A percentile compares a stretch with the other conserved stretches of the same genome.
Evolutionary conservation across 495 filamentous ascomycete species (phyloP).

Genomic region (Penicillium desertorum): DNA sequence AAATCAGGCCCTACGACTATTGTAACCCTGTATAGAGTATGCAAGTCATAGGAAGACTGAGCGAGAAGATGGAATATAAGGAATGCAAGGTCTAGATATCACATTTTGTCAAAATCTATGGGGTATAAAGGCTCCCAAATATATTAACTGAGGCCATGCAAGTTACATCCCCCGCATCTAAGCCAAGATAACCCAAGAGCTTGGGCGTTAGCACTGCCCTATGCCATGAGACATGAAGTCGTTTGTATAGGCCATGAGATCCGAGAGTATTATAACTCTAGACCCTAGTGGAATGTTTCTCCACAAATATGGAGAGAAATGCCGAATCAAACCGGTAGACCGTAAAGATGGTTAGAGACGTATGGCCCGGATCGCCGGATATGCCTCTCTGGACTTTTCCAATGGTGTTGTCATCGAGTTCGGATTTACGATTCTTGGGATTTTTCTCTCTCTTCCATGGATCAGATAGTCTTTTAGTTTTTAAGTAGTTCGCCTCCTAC

Average conservation of each 20-base stretch:
- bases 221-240: not conserved
- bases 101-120: no score
- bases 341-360: not conserved
- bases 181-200: not conserved
- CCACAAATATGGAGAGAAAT: conserved; percentile 2
- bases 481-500: not conserved
- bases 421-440: no score
- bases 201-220: not conserved
- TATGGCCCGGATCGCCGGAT: conserved; percentile 33
- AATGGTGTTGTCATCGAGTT: conserved; percentile 33
- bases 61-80: no score
- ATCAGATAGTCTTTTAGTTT: not conserved
- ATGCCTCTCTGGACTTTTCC: conserved; percentile 2
- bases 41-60: no score
- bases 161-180: no score
- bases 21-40: no score
- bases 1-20: no score
- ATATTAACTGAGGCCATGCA: no score
- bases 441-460: not conserved
- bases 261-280: not conserved
- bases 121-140: no score
- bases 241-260: not conserved
- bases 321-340: conserved; percentile 3
- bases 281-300: conserved; percentile 6
- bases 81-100: no score